Conservation (phyloP, 352 stramenopile genomes). For the Phytopythium aichiense region DNA sequence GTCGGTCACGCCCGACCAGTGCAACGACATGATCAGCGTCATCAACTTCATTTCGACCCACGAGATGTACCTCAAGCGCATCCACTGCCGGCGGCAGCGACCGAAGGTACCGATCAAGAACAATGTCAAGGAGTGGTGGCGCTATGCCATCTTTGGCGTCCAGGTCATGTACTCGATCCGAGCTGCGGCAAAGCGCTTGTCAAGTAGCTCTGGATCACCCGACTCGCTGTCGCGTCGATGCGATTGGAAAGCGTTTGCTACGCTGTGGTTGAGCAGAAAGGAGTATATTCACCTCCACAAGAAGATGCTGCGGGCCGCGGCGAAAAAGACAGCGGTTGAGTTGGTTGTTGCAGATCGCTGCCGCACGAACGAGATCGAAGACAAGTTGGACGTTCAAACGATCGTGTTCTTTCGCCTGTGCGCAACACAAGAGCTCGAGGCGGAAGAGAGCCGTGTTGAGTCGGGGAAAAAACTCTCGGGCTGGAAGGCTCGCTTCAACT, state of each 20-base stretch:
- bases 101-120: slow-evolving; percentile 41
- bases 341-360: slow-evolving; percentile 38
- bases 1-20: slow-evolving; percentile 63
- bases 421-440: slow-evolving; percentile 52
- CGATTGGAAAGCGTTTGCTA: slow-evolving; percentile 62
- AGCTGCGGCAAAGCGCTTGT: slow-evolving; percentile 13
- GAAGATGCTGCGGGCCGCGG: slow-evolving; percentile 50
- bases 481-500: slow-evolving; percentile 69
- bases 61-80: slow-evolving; percentile 78
- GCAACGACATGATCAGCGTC: slow-evolving; percentile 74
- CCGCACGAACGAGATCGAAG: slow-evolving; percentile 59
- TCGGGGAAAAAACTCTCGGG: slow-evolving; percentile 61
- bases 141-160: slow-evolving; percentile 70
- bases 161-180: slow-evolving; percentile 44
- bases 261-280: slow-evolving; percentile 52
- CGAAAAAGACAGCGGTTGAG: slow-evolving; percentile 51
- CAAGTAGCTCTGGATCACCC: neutral
- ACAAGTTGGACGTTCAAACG: slow-evolving; percentile 64
- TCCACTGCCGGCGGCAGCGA: slow-evolving; percentile 68
- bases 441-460: slow-evolving; percentile 61
- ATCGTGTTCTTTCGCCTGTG: slow-evolving; percentile 83
- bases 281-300: slow-evolving; percentile 79
- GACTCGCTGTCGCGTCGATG: slow-evolving; percentile 11
- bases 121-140: slow-evolving; percentile 65
- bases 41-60: slow-evolving; percentile 77